Percentiles rank a stretch among this genome's conserved stretches.
phyloP scores from a whole-genome alignment of 352 stramenopile species.

The Pythium brachiatum region DNA sequence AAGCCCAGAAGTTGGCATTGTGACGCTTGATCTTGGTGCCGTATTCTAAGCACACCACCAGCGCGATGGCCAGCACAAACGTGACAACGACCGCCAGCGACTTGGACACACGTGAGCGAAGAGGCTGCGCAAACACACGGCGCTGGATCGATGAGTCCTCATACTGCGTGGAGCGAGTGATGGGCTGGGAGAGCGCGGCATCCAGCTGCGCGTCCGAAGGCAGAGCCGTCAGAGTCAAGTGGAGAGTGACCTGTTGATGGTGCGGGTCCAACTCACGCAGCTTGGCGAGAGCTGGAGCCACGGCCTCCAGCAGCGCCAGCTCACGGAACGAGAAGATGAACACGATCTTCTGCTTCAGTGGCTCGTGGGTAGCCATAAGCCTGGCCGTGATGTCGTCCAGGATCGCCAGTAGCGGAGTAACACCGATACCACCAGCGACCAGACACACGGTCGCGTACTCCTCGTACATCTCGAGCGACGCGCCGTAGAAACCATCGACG shows the following conservation, averaged over 20 bases:
- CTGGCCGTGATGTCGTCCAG: constrained; percentile 38
- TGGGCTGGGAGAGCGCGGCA: background rate
- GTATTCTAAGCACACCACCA: constrained; percentile 18
- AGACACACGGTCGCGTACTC: constrained; percentile 39
- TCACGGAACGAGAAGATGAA: constrained; percentile 52
- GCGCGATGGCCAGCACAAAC: constrained; percentile 8
- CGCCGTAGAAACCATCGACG: constrained; percentile 47
- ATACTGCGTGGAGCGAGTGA: constrained; percentile 22
- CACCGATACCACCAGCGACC: constrained; percentile 38
- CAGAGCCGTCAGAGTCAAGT: constrained; percentile 27
- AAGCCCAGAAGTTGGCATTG: constrained; percentile 18
- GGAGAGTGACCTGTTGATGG: constrained; percentile 22
- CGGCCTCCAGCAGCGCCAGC: constrained; percentile 33
- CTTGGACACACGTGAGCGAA: constrained; percentile 14
- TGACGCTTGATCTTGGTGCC: constrained; percentile 24
- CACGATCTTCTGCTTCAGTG: constrained; percentile 23
- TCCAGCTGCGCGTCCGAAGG: constrained; percentile 17
- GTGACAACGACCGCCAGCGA: constrained; percentile 3
- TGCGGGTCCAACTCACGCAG: constrained; percentile 36
- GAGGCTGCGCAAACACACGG: constrained; percentile 23
- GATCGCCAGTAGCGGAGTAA: constrained; percentile 39
- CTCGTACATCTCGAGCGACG: constrained; percentile 34
- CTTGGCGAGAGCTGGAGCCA: constrained; percentile 26
- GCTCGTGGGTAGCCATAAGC: constrained; percentile 8
- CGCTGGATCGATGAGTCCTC: background rate